Conservation (phyloP, 2,329 filamentous ascomycete genomes). For the Ophiostoma populinum region DNA sequence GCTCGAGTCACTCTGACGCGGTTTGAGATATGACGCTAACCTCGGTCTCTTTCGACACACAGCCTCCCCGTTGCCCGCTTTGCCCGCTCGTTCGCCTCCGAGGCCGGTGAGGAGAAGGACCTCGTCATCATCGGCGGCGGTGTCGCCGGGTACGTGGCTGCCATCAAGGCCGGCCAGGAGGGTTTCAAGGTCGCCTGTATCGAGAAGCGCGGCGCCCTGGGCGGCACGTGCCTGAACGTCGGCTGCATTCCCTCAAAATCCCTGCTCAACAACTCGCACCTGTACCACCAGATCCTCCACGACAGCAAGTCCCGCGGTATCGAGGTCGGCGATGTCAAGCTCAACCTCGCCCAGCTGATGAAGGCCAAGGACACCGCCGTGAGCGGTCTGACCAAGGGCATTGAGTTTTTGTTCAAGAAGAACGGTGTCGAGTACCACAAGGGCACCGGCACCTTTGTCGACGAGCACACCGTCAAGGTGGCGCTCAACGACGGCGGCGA, state of each 20-base stretch:
- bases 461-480: slow-evolving; percentile 83
- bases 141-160: slow-evolving; percentile 95
- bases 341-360: slow-evolving; percentile 93
- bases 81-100: slow-evolving; percentile 40
- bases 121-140: slow-evolving; percentile 95
- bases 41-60: too few relatives aligned
- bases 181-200: slow-evolving; percentile 95
- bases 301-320: slow-evolving; percentile 96
- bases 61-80: slow-evolving; percentile 16
- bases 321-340: slow-evolving; percentile 90
- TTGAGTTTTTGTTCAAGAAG: slow-evolving; percentile 98
- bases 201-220: slow-evolving; percentile 90
- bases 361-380: slow-evolving; percentile 96
- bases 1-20: too few relatives aligned
- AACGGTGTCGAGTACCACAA: slow-evolving; percentile 98
- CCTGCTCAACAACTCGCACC: slow-evolving; percentile 96
- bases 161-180: slow-evolving; percentile 96
- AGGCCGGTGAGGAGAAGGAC: slow-evolving; percentile 70
- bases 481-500: slow-evolving; percentile 83
- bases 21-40: background rate
- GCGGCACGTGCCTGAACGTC: slow-evolving; percentile 95
- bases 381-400: slow-evolving; percentile 76
- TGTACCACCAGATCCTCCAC: slow-evolving; percentile 94
- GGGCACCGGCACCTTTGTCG: slow-evolving; percentile 72
- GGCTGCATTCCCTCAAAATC: slow-evolving; percentile 99